phyloP scores from a whole-genome alignment of 352 stramenopile species.

The Pythium sp. region DNA sequence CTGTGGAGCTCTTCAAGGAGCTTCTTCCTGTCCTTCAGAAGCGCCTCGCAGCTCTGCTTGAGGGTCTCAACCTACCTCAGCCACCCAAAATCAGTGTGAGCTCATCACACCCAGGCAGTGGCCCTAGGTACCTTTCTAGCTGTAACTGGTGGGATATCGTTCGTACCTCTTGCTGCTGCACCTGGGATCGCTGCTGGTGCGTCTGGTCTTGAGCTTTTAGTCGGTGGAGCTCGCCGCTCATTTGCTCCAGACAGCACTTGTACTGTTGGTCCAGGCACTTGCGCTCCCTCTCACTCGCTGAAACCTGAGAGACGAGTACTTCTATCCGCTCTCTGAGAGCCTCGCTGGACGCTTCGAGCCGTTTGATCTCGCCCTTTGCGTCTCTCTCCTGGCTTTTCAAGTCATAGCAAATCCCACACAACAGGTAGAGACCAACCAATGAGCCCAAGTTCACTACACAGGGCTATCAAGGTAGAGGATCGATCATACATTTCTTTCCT shows the following conservation, averaged over 20 bases:
- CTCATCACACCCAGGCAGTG: background rate
- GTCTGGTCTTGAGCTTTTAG: constrained; percentile 16
- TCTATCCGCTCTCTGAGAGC: constrained; percentile 26
- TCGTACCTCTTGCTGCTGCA: constrained; percentile 16
- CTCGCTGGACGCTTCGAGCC: constrained; percentile 30
- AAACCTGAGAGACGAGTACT: constrained; percentile 30
- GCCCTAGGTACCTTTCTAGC: background rate
- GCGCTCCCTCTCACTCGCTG: constrained; percentile 28
- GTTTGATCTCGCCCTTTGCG: constrained; percentile 28
- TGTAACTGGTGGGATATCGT: background rate
- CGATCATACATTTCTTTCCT: constrained; percentile 33
- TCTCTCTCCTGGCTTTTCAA: constrained; percentile 31
- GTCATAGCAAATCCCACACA: background rate
- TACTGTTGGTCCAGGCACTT: constrained; percentile 30
- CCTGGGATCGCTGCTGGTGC: constrained; percentile 1
- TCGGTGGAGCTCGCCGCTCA: constrained; percentile 24
- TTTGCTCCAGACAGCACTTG: constrained; percentile 30
- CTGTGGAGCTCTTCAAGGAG: constrained; percentile 20
- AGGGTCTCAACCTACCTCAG: constrained; percentile 20
- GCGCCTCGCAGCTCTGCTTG: constrained; percentile 19
- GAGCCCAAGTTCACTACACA: background rate
- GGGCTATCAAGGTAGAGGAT: background rate
- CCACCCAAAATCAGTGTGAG: background rate
- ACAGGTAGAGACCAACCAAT: background rate
- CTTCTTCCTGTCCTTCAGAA: constrained; percentile 27